These are phyloP conservation scores for Pseudogymnoascus sp. DNA, from an alignment of 2,329 filamentous ascomycete genomes.

Conservation along the genomic window DNA sequence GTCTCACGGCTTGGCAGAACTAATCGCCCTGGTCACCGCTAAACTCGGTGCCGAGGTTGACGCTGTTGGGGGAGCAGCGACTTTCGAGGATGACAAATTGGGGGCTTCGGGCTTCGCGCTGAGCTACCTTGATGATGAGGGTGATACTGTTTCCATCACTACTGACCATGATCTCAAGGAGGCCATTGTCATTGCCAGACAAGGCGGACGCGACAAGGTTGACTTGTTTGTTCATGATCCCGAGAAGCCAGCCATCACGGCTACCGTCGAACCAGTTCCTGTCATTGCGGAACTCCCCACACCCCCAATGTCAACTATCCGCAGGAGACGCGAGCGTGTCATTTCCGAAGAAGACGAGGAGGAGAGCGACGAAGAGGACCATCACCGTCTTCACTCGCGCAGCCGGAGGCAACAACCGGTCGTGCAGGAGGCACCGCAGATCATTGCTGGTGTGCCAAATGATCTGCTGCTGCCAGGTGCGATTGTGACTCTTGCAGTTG, in stretches of 20 bases:
- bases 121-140: conserved; percentile 94
- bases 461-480: conserved; percentile 88
- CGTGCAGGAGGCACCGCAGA: conserved; percentile 46
- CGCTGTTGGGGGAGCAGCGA: conserved; percentile 70
- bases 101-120: conserved; percentile 75
- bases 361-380: conserved; percentile 36
- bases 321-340: conserved; percentile 38
- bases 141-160: conserved; percentile 93
- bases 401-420: conserved; percentile 29
- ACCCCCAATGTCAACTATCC: conserved; percentile 43
- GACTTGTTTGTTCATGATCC: conserved; percentile 96
- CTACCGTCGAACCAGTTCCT: conserved; percentile 49
- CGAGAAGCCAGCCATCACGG: conserved; percentile 71
- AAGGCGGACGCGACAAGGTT: conserved; percentile 77
- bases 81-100: conserved; percentile 70
- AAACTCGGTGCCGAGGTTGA: conserved; percentile 84
- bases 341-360: conserved; percentile 48
- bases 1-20: conserved; percentile 68
- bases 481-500: conserved; percentile 88
- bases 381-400: conserved; percentile 14
- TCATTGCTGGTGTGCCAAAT: conserved; percentile 88
- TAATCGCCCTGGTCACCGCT: conserved; percentile 66
- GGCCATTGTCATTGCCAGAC: conserved; percentile 75
- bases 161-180: conserved; percentile 89
- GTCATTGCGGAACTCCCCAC: conserved; percentile 39